These are phyloP conservation scores for Salix arbutifolia DNA, from an alignment of 345 rosid species.

Conservation along the genomic window DNA sequence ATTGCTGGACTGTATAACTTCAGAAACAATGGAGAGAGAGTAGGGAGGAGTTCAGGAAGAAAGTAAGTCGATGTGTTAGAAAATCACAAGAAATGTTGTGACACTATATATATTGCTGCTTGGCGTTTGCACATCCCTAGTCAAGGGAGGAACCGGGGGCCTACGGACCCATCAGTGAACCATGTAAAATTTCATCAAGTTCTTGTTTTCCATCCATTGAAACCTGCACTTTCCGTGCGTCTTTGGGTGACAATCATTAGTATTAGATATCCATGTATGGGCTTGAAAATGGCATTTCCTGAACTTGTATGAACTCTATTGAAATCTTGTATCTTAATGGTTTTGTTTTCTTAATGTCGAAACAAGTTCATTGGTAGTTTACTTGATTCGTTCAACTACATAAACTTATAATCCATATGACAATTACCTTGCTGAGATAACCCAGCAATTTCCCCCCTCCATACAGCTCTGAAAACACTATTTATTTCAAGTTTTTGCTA, in stretches of 20 bases:
- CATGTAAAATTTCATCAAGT: slow-evolving; percentile 4
- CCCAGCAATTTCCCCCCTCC: background rate
- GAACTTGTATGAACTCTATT: background rate
- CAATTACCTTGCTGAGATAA: background rate
- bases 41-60: slow-evolving; percentile 28
- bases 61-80: slow-evolving; percentile 24
- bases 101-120: background rate
- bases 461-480: background rate
- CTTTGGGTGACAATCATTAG: background rate
- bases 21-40: slow-evolving; percentile 31
- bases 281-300: background rate
- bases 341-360: slow-evolving; percentile 5
- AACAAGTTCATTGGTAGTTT: background rate
- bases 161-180: background rate
- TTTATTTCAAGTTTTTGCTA: too few species aligned
- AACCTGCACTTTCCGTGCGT: background rate
- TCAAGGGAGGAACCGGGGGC: background rate
- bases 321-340: background rate
- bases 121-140: background rate
- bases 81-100: slow-evolving; percentile 31
- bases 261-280: background rate
- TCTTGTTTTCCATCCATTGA: background rate
- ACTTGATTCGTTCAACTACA: background rate
- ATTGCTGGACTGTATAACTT: background rate
- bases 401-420: background rate